Base-by-base conservation (phyloP, 495 filamentous ascomycete genomes). In the Penicillium soppii region DNA sequence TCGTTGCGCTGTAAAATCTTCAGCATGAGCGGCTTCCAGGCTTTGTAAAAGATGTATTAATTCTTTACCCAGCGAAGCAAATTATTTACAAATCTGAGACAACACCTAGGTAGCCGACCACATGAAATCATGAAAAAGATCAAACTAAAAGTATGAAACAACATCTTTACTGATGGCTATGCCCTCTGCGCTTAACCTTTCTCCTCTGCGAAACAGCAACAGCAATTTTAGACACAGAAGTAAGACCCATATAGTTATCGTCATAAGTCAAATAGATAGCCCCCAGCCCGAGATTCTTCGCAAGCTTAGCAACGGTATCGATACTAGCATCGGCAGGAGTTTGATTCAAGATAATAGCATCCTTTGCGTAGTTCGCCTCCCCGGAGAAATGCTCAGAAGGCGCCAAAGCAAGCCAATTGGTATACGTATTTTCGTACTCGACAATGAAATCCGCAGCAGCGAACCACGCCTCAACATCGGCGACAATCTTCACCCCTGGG, bases 341-440 rank as follows among this genome's bases (percentile, higher is more conserved):
- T 29, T 39, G 42, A 13, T 58, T 51, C n/a, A 64, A 13, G n/a
- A 64, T 50, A 13, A 58, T 27, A n/a, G 54, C 61, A 47, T 48
- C 52, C 49, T 61, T 53, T 2, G 16, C 35, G 38, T 60, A 45
- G 8, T 48, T 12, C 1, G 22, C 33, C 3, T 8, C 16, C 4
- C 32, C 7, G 2, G 52, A 52, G 15, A 63, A 41, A 5, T 53
- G 23, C 8, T 61, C 38, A 12, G 41, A 21, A 1, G 57, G 54
- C 2, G 35, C 27, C 15, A 20, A 2, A 2, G 44, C 26, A 5
- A 27, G n/a, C 61, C 61, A 64, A 17, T 36, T 41, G n/a, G 35
- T 30, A 26, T 61, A 64, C 2, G 54, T 46, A n/a, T 58, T 54
- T 38, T 64, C 61, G 47, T 46, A 61, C 36, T 64, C 57, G 1